These are phyloP conservation scores for Cutaneotrichosporon spelunceum DNA, from an alignment of 1,284 basidiomycete species.

Conservation along the genomic window DNA sequence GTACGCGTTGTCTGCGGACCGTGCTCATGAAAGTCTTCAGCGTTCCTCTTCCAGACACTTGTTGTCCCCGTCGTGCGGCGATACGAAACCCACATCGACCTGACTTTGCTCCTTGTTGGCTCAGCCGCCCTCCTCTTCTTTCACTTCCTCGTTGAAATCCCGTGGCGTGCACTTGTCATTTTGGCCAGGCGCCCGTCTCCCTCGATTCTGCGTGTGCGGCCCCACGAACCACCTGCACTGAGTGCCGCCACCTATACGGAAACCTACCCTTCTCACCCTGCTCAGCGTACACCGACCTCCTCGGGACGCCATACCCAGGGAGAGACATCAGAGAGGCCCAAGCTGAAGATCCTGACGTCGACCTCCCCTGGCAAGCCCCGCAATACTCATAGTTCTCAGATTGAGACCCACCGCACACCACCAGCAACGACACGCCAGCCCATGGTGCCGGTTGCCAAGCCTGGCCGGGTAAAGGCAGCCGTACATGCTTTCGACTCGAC, in stretches of 20 bases:
- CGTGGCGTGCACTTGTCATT: neutral
- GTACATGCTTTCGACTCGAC: neutral
- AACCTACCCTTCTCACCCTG: neutral
- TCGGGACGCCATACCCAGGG: neutral
- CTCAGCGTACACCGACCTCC: neutral
- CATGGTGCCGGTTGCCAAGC: neutral
- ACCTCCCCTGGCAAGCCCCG: neutral
- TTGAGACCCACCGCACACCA: neutral
- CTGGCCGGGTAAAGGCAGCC: neutral
- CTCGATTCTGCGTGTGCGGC: neutral
- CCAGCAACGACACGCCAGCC: neutral
- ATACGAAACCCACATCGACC: slow-evolving; percentile 42
- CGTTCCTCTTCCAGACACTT: slow-evolving; percentile 25
- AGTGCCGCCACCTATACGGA: neutral
- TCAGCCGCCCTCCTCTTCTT: slow-evolving; percentile 23
- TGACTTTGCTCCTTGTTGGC: slow-evolving; percentile 33
- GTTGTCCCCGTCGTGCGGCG: slow-evolving; percentile 27
- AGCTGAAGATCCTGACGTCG: neutral
- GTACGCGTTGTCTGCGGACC: slow-evolving; percentile 19
- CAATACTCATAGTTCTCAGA: neutral
- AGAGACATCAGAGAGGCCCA: neutral
- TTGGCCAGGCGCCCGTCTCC: neutral
- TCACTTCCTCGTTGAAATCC: slow-evolving; percentile 20
- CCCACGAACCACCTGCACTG: neutral
- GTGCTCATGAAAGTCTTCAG: slow-evolving; percentile 27